Percentiles rank a stretch among this genome's conserved stretches.
These are phyloP conservation scores for Coemansia reversa DNA, from an alignment of 192 early-diverging fungal species.

Conservation along the genomic window DNA sequence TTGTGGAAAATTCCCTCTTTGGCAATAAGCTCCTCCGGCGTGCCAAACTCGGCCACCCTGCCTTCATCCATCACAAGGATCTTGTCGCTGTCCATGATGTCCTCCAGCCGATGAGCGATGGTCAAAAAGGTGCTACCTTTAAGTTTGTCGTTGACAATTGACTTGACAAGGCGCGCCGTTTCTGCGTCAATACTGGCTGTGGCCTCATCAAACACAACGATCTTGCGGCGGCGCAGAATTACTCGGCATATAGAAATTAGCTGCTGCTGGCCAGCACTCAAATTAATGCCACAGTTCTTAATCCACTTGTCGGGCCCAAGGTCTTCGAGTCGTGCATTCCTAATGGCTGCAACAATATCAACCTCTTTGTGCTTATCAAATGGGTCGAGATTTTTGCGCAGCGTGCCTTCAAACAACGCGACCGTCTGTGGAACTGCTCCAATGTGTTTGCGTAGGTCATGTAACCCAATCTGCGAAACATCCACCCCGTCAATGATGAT, in stretches of 20 bases:
- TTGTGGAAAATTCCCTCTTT: not conserved
- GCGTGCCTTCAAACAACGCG: conserved; percentile 39
- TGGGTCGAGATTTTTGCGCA: conserved; percentile 87
- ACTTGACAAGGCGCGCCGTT: conserved; percentile 56
- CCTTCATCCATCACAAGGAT: conserved; percentile 65
- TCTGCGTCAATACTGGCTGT: conserved; percentile 50
- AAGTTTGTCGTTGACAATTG: conserved; percentile 55
- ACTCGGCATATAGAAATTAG: conserved; percentile 79
- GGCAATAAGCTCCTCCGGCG: conserved; percentile 51
- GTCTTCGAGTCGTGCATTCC: conserved; percentile 59
- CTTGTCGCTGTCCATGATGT: conserved; percentile 52
- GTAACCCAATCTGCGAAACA: conserved; percentile 64
- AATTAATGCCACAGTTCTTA: conserved; percentile 23
- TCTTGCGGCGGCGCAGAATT: conserved; percentile 62
- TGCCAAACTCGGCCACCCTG: conserved; percentile 58
- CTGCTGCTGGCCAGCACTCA: conserved; percentile 63
- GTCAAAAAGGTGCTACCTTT: conserved; percentile 62
- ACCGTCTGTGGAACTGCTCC: conserved; percentile 80
- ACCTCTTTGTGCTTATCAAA: conserved; percentile 70
- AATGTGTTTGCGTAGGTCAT: conserved; percentile 70
- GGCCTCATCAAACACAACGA: conserved; percentile 73
- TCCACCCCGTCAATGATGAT: conserved; percentile 76
- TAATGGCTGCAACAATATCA: conserved; percentile 66
- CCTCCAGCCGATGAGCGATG: conserved; percentile 70
- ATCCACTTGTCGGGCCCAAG: conserved; percentile 55